A percentile compares a stretch with the other conserved stretches of the same genome.
These are phyloP conservation scores for Cruciata laevipes DNA, from an alignment of 257 asterid genomes.

Conservation along the genomic window DNA sequence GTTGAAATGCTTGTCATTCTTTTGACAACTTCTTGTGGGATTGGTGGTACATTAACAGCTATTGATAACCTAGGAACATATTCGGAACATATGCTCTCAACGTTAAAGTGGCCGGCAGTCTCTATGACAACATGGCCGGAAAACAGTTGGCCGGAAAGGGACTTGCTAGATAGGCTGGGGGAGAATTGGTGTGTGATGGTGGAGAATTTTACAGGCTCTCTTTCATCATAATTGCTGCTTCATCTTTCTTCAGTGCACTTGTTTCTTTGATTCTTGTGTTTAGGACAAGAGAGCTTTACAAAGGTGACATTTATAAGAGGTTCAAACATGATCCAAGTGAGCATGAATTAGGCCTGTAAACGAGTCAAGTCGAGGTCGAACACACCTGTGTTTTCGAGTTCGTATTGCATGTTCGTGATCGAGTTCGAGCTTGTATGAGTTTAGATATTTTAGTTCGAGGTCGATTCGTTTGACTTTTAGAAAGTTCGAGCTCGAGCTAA, in stretches of 20 bases:
- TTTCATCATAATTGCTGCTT: constrained; percentile 24
- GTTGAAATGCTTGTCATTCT: constrained; percentile 45
- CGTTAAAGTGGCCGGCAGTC: constrained; percentile 31
- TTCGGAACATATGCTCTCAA: constrained; percentile 37
- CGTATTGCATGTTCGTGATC: no score
- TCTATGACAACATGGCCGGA: constrained; percentile 36
- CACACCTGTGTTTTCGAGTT: no score
- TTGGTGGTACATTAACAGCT: constrained; percentile 52
- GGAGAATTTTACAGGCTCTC: constrained; percentile 28
- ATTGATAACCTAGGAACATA: constrained; percentile 55
- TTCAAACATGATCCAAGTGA: neutral
- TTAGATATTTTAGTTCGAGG: no score
- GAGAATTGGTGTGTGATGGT: constrained; percentile 30
- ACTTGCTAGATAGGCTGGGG: constrained; percentile 19
- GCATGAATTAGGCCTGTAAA: no score
- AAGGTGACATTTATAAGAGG: constrained; percentile 31
- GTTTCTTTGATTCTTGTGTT: constrained; percentile 29
- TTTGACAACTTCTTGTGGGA: constrained; percentile 28
- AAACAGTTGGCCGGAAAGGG: constrained; percentile 32
- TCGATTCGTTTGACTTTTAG: no score
- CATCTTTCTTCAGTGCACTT: constrained; percentile 22
- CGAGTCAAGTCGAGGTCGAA: no score
- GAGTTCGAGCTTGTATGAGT: no score
- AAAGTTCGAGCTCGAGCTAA: no score
- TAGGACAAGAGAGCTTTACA: constrained; percentile 39